A percentile compares a stretch with the other conserved stretches of the same genome.
These are phyloP conservation scores for Ilyonectria destructans DNA, from an alignment of 2,329 filamentous ascomycete genomes.

Conservation along the genomic window DNA sequence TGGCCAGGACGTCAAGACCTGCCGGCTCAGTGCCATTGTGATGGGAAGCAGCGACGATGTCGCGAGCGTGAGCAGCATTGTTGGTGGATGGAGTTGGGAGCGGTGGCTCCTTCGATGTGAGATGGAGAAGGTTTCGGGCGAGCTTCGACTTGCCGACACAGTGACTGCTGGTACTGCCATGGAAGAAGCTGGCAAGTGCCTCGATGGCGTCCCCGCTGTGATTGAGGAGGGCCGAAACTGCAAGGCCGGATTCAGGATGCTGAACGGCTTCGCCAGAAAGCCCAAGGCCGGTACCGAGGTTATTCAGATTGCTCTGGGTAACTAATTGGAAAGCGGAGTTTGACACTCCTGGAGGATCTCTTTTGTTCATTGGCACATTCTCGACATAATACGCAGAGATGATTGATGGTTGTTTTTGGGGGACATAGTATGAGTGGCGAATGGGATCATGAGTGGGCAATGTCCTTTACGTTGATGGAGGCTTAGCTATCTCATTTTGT, in stretches of 20 bases:
- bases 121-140: constrained; percentile 83
- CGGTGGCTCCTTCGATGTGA: constrained; percentile 93
- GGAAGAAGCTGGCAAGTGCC: constrained; percentile 71
- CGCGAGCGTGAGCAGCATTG: constrained; percentile 84
- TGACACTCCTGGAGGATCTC: constrained; percentile 38
- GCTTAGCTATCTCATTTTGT: constrained; percentile 23
- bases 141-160: constrained; percentile 70
- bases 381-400: constrained; percentile 37
- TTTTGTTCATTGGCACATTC: constrained; percentile 42
- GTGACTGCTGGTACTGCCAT: constrained; percentile 67
- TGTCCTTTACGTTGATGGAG: constrained; percentile 36
- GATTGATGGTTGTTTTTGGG: constrained; percentile 20
- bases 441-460: constrained; percentile 43
- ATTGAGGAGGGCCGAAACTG: constrained; percentile 75
- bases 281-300: constrained; percentile 60
- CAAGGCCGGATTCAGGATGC: constrained; percentile 73
- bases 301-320: constrained; percentile 56
- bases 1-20: constrained; percentile 61
- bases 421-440: constrained; percentile 24
- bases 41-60: constrained; percentile 79
- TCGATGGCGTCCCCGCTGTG: constrained; percentile 73
- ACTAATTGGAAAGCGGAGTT: constrained; percentile 36
- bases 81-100: constrained; percentile 95
- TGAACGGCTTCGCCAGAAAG: constrained; percentile 78
- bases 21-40: constrained; percentile 75